Evolutionary conservation across 805 yeast species (phyloP).

Genomic region (Barnettozyma sucrosica): DNA sequence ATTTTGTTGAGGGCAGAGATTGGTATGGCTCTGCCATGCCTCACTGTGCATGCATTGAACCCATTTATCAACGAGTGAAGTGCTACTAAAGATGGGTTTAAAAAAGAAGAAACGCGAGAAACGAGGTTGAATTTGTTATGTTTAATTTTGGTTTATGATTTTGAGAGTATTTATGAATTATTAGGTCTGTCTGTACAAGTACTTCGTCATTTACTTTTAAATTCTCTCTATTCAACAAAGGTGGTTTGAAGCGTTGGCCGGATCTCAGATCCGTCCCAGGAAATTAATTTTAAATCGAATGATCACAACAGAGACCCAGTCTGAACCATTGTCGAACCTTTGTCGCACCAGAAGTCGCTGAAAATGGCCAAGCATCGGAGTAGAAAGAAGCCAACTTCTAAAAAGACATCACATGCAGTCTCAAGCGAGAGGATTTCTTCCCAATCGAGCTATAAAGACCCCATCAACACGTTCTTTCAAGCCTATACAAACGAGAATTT

Average conservation of each 20-base stretch:
- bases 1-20: conserved; percentile 83
- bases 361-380: conserved; percentile 7
- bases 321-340: neutral
- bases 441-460: conserved; percentile 1
- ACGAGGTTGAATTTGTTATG: neutral
- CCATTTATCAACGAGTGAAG: conserved; percentile 51
- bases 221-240: too few species aligned
- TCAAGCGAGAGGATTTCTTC: neutral
- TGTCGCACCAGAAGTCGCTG: neutral
- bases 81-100: neutral
- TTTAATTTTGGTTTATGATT: conserved; percentile 2
- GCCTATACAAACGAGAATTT: conserved; percentile 5
- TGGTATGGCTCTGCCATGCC: conserved; percentile 93
- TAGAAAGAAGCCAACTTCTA: conserved; percentile 3
- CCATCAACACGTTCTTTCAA: conserved; percentile 6
- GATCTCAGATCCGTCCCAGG: neutral
- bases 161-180: neutral
- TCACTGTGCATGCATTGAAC: conserved; percentile 85
- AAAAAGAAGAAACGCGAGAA: neutral
- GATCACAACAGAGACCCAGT: neutral
- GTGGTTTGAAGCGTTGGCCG: conserved; percentile 1
- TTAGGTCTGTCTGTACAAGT: neutral
- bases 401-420: neutral
- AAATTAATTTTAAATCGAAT: conserved; percentile 2
- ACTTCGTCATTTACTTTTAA: too few species aligned